These are phyloP conservation scores for Helotiales sp. DNA, from an alignment of 2,329 filamentous ascomycete genomes.

Conservation along the genomic window DNA sequence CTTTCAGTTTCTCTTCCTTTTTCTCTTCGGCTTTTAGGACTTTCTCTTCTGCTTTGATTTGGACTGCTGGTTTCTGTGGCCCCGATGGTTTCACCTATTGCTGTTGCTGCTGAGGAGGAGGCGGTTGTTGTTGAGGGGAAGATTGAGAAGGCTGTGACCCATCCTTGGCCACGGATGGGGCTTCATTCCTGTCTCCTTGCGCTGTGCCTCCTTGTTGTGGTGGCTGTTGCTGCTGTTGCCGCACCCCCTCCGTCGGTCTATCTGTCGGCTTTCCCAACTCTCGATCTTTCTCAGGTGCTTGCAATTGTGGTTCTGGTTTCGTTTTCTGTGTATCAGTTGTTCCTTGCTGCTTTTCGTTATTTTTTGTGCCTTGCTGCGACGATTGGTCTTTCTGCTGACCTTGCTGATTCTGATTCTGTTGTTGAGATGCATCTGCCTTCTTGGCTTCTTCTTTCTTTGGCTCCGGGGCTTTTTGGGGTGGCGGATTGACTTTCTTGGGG, in stretches of 20 bases:
- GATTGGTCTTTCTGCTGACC: neutral
- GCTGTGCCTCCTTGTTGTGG: neutral
- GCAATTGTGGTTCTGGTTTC: neutral
- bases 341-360: conserved; percentile 3
- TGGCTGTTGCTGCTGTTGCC: too few relatives aligned
- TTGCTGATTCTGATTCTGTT: conserved; percentile 4
- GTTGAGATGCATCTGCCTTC: neutral
- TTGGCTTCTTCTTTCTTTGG: neutral
- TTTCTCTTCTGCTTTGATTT: neutral
- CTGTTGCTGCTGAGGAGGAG: neutral
- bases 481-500: conserved; percentile 12
- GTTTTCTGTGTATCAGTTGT: neutral
- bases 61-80: neutral
- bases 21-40: conserved; percentile 20
- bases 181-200: neutral
- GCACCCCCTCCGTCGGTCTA: too few relatives aligned
- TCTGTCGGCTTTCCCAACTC: neutral
- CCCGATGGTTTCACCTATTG: conserved; percentile 4
- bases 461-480: too few relatives aligned
- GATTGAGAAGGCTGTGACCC: neutral
- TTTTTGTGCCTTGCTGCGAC: neutral
- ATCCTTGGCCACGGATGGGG: neutral
- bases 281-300: neutral
- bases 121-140: neutral
- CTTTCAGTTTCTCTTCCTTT: conserved; percentile 46